Evolutionary conservation across 345 rosid genomes (phyloP), one percentile per base, ranked within the genome.

Genomic region (Gossypium rotundifolium): DNA sequence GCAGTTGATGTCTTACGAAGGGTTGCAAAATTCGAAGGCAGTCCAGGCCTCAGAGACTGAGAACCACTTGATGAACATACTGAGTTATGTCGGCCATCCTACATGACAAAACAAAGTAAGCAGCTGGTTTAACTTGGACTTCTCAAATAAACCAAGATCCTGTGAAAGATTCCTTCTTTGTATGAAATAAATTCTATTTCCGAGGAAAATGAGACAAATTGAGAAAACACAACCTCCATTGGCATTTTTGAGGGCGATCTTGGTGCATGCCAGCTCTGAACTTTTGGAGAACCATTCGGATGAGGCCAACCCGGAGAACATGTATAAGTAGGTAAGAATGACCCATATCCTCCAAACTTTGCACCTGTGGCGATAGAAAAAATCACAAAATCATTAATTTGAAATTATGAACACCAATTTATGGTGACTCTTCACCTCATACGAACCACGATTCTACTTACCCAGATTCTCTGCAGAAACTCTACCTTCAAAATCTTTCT

Each of bases 401-500:
- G 59, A 65, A 67, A 70, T 68, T 44, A 77, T 70, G 70, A 70
- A 67, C 74, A 72, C 76, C 82, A 78, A 76, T 63, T 67, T 71
- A 68, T 33, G 78, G 64, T 59, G 70, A 71, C 59, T 78, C 74
- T 64, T 79, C 40, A 27, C 71, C 78, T 75, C 59, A 65, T 73
- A 79, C 54, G 73, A 69, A 83, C 77, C 25, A 72, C 65, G 82
- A 45, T 75, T 76, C 77, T 53, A 84, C 90, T 82, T 85, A 93
- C 99, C 99, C 81, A 96, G 84, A 87, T 90, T 91, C 81, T 96
- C 99, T 14, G 96, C 91, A 8, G 96, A 91, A 77, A 92, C 90
- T 75, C 91, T 97, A 71, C 98, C 99, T 89, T 96, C 97, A 72
- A 96, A 96, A 83, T 93, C 98, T 77, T 93, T 96, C 76, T 93